Conservation (phyloP, 768 basidiomycete genomes). For the Serendipita sp. region DNA sequence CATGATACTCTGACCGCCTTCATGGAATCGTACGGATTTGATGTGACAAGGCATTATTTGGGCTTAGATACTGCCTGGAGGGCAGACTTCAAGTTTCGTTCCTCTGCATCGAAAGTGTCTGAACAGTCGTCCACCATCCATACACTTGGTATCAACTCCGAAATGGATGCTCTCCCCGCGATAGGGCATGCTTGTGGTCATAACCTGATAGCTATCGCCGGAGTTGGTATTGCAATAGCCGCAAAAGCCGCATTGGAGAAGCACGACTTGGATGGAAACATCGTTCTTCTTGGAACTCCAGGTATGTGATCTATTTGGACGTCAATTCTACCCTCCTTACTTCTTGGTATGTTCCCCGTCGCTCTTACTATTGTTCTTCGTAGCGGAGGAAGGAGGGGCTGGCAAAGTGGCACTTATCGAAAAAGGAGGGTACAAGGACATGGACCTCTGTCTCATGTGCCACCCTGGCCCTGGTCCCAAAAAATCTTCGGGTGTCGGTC, state of each 20-base stretch:
- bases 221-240: conserved; percentile 55
- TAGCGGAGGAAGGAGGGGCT: conserved; percentile 64
- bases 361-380: not conserved
- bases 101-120: not conserved
- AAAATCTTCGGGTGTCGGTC: conserved; percentile 45
- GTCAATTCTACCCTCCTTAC: not conserved
- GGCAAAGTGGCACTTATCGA: conserved; percentile 60
- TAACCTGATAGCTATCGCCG: conserved; percentile 63
- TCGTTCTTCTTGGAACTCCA: conserved; percentile 63
- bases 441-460: conserved; percentile 71
- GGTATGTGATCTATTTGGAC: conserved; percentile 28
- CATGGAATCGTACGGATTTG: conserved; percentile 48
- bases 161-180: conserved; percentile 47
- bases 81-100: conserved; percentile 42
- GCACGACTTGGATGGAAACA: conserved; percentile 47
- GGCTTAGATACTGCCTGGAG: conserved; percentile 57
- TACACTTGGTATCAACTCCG: conserved; percentile 65
- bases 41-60: conserved; percentile 41
- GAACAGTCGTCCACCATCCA: conserved; percentile 24
- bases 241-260: conserved; percentile 47
- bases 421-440: conserved; percentile 53
- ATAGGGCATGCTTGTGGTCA: conserved; percentile 41
- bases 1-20: conserved; percentile 56
- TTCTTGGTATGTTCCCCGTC: not conserved
- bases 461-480: conserved; percentile 69